Conservation (phyloP, 2,329 filamentous ascomycete genomes). For the Colletotrichum nymphaeae region DNA sequence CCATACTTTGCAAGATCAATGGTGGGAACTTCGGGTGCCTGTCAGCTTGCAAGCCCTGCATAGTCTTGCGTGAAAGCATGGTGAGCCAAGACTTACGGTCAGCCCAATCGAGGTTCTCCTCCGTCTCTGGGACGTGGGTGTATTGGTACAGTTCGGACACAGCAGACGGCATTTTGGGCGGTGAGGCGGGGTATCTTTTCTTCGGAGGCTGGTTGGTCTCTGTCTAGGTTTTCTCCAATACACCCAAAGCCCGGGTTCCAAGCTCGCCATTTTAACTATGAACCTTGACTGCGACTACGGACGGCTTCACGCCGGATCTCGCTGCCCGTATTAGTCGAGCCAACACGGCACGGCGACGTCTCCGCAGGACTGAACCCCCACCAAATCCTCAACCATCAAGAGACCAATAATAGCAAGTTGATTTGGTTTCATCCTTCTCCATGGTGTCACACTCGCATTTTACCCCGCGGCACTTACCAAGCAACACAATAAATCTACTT, state of each 20-base stretch:
- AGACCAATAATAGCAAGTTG: constrained; percentile 17
- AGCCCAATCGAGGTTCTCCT: constrained; percentile 50
- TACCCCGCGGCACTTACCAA: constrained; percentile 26
- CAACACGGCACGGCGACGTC: neutral
- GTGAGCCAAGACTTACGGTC: constrained; percentile 41
- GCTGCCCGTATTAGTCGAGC: neutral
- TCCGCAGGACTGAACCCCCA: neutral
- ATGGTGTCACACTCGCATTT: neutral
- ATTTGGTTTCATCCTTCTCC: constrained; percentile 17
- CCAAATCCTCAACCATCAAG: neutral
- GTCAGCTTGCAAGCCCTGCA: constrained; percentile 15
- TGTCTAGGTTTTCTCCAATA: neutral
- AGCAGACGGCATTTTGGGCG: constrained; percentile 46
- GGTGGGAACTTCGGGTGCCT: constrained; percentile 41
- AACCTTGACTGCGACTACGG: constrained; percentile 1
- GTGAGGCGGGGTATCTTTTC: constrained; percentile 11
- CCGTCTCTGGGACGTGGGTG: constrained; percentile 49
- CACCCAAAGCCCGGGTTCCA: constrained; percentile 7
- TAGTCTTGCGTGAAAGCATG: neutral
- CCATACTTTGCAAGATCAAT: constrained; percentile 49
- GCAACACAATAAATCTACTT: neutral
- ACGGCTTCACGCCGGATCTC: neutral
- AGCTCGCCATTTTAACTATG: constrained; percentile 30
- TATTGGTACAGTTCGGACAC: constrained; percentile 46
- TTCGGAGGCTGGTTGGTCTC: neutral